phyloP scores from a whole-genome alignment of 495 filamentous ascomycete species.

The Tuber calosporum region DNA sequence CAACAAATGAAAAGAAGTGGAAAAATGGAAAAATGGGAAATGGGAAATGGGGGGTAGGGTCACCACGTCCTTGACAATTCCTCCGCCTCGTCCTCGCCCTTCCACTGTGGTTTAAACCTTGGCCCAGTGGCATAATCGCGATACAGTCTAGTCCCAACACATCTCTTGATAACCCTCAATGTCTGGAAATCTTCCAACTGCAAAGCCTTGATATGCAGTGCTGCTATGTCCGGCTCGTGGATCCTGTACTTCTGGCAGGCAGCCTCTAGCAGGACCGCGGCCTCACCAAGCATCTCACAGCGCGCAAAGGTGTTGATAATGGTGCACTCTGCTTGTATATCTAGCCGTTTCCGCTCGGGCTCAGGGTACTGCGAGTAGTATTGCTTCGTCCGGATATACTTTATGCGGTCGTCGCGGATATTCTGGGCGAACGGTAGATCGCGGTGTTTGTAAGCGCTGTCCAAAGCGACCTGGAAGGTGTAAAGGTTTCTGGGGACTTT shows the following conservation, averaged over 20 bases:
- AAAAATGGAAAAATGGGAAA: not conserved
- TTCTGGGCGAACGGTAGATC: constrained; percentile 32
- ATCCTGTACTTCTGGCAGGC: constrained; percentile 29
- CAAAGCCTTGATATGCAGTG: constrained; percentile 31
- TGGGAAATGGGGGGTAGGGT: not conserved
- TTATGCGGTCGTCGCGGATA: constrained; percentile 20
- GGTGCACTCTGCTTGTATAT: constrained; percentile 27
- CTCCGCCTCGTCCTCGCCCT: not conserved
- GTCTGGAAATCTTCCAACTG: constrained; percentile 33
- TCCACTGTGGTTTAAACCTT: not conserved
- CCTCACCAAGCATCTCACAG: constrained; percentile 28
- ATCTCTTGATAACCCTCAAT: constrained; percentile 14
- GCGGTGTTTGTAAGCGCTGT: constrained; percentile 15
- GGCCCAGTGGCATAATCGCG: not conserved
- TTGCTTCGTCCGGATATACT: constrained; percentile 24
- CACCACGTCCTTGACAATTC: not conserved
- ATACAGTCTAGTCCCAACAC: constrained; percentile 12
- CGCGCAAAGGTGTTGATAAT: constrained; percentile 34
- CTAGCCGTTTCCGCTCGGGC: constrained; percentile 22
- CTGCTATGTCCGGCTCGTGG: constrained; percentile 29
- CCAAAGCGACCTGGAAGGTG: constrained; percentile 32
- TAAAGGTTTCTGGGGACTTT: constrained; percentile 29
- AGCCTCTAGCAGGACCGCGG: constrained; percentile 23
- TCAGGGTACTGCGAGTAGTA: constrained; percentile 20
- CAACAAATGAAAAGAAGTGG: not conserved